These are phyloP conservation scores for Dactylellina cionopaga DNA, from an alignment of 2,329 filamentous ascomycete genomes.

Conservation along the genomic window DNA sequence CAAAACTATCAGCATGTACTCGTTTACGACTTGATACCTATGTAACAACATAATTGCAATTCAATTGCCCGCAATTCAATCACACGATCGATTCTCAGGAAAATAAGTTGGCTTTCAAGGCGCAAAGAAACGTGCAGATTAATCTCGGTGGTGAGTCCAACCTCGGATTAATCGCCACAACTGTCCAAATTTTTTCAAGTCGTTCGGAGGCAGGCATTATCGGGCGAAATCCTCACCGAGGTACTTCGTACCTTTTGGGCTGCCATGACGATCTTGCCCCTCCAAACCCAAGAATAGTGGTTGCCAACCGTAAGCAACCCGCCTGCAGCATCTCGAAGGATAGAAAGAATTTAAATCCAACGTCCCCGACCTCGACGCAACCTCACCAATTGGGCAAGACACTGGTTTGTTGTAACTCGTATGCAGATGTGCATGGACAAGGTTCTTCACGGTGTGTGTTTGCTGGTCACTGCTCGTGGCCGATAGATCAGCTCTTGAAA, in stretches of 20 bases:
- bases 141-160: background rate
- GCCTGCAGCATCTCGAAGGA: conserved; percentile 21
- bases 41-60: too few relatives aligned
- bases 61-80: background rate
- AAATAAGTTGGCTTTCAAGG: too few relatives aligned
- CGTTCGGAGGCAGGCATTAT: conserved; percentile 20
- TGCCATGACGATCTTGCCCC: conserved; percentile 44
- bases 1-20: background rate
- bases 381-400: background rate
- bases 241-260: conserved; percentile 16
- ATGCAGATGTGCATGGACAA: conserved; percentile 33
- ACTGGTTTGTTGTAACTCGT: conserved; percentile 17
- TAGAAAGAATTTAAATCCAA: conserved; percentile 48
- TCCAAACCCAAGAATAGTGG: conserved; percentile 25
- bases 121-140: too few relatives aligned
- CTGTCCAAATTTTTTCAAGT: conserved; percentile 5
- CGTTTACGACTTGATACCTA: too few relatives aligned
- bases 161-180: conserved; percentile 52
- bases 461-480: background rate
- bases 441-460: conserved; percentile 5
- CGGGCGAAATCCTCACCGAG: conserved; percentile 31
- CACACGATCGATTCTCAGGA: too few relatives aligned
- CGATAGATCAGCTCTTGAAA: background rate
- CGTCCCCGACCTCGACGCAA: conserved; percentile 19
- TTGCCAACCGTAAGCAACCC: conserved; percentile 37